Evolutionary conservation across 2,329 filamentous ascomycete species (phyloP), one percentile per base, ranked within the genome.

Genomic region (Cladobotryum mycophilum): DNA sequence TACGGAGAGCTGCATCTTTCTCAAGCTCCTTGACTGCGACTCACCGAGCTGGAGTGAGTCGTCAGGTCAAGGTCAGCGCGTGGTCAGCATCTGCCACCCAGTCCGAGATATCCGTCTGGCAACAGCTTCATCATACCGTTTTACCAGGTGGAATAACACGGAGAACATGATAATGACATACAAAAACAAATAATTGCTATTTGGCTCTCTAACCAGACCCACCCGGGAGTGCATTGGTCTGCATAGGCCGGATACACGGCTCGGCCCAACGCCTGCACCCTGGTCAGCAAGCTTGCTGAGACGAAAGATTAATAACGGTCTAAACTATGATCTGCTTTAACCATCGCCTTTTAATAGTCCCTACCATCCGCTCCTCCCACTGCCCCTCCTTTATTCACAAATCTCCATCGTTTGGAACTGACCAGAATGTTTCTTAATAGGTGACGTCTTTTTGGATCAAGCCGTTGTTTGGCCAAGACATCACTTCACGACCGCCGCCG

Each of bases 211-310:
- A 30, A 30, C 25, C 4, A 11, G 51, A 42, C 42, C 51, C 51
- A 49, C 51, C 15, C 37, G 37, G 37, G 7, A 18, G 17, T 18
- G 12, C 37, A 40, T 40, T n/a, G 47, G 38, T 40, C 38, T 53
- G 42, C 42, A 36, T 40, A 15, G 47, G 38, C 43, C 51, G 51
- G 51, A 40, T 49, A 53, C 51, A 49, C 51, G 51, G 51, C 51
- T 53, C 51, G 51, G 47, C 42, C 50, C 50, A 52, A 48, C 46
- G 48, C 37, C 43, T 49, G 38, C 38, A 53, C 51, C 51, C 51
- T 53, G 43, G 51, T 36, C 40, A 30, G 37, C 36, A 52, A 45
- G 43, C 33, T 41, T 48, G 36, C 50, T 42, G 35, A 48, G 25
- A 48, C 34, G 41, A 42, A 48, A 45, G 48, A 45, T 41, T 48